Conservation (phyloP, 306 rosid species). For the Cyclanthera cordifolia region DNA sequence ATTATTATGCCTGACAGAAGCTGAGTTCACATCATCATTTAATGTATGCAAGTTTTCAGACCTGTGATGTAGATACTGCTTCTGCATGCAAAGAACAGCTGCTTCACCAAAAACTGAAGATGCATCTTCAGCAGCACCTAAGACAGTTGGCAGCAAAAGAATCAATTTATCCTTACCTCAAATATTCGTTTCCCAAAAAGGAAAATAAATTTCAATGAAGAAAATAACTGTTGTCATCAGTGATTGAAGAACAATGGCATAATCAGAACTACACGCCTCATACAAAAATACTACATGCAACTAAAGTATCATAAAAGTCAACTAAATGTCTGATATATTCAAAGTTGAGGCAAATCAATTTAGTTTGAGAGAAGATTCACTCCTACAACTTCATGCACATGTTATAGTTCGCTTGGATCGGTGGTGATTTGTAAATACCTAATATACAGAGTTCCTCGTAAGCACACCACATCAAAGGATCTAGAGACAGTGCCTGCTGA, state of each 20-base stretch:
- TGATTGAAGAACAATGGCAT: neutral
- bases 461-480: conserved; percentile 71
- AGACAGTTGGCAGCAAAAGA: conserved; percentile 16
- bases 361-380: neutral
- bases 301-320: neutral
- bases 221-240: neutral
- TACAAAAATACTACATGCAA: neutral
- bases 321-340: neutral
- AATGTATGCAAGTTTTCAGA: conserved; percentile 37
- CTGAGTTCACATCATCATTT: conserved; percentile 44
- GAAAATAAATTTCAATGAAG: neutral
- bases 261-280: neutral
- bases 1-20: conserved; percentile 39
- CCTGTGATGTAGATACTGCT: conserved; percentile 54
- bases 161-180: conserved; percentile 1
- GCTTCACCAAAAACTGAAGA: conserved; percentile 78
- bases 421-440: conserved; percentile 41
- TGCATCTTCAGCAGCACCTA: conserved; percentile 97
- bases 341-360: neutral
- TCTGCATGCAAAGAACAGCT: conserved; percentile 74
- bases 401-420: neutral
- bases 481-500: conserved; percentile 37
- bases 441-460: conserved; percentile 80
- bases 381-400: neutral
- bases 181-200: neutral